Evolutionary conservation across 108 stramenopile genomes (phyloP), one percentile per base, ranked within the genome.

Genomic region (Cafeteria roenbergensis): DNA sequence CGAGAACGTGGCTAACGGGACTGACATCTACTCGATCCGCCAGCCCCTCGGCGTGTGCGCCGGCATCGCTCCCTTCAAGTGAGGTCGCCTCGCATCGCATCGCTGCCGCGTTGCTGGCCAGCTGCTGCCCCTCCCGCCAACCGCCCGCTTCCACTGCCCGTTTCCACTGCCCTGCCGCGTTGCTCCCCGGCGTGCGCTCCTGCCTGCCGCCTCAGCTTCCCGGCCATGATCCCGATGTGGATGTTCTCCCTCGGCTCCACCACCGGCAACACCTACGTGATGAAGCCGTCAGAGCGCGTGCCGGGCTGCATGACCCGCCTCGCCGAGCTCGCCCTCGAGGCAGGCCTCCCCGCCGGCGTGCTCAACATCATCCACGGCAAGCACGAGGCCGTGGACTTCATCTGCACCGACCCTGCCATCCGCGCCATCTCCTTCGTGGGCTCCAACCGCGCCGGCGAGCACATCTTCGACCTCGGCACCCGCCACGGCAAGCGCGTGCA

Each of bases 141-240:
- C 55, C n/a, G n/a, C n/a, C n/a, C n/a, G n/a, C n/a, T n/a, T n/a
- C n/a, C n/a, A n/a, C n/a, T n/a, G n/a, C n/a, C 55, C 55, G 9
- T 26, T 26, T 26, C 9, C n/a, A 22, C 55, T 20, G 25, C 55
- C 29, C 25, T 33, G 31, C 0, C 34, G 30, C 17, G n/a, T n/a
- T n/a, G n/a, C n/a, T n/a, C n/a, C n/a, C n/a, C n/a, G n/a, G n/a
- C n/a, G n/a, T n/a, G n/a, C n/a, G n/a, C n/a, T 51, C 20, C 14
- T 51, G 20, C 22, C 51, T 51, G 51, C 51, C n/a, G n/a, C n/a
- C n/a, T n/a, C n/a, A n/a, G n/a, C 22, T 42, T 91, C 76, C 91
- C 91, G 6, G 89, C 89, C 51, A 93, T 95, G 92, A 90, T 93
- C 55, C 89, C 91, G 0, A 73, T 89, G 26, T 94, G 92, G 95